Conservation (phyloP, 2,329 filamentous ascomycete genomes). For the Neonectria hederae region DNA sequence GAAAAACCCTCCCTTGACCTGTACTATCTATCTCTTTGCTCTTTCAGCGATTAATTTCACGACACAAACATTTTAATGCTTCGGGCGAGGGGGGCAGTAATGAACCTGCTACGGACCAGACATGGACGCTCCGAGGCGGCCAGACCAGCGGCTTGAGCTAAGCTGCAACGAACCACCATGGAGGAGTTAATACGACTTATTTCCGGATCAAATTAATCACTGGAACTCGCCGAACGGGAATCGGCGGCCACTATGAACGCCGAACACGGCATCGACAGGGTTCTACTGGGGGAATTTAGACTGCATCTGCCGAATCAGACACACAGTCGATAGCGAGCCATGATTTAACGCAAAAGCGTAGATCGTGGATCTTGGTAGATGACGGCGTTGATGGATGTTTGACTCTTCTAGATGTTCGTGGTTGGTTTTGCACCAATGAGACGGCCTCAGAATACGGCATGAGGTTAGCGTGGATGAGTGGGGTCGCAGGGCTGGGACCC, state of each 20-base stretch:
- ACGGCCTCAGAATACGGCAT: conserved; percentile 20
- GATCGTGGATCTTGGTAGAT: conserved; percentile 3
- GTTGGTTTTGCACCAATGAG: conserved; percentile 12
- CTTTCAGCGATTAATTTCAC: conserved; percentile 8
- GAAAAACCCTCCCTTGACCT: conserved; percentile 5
- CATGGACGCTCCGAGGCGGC: conserved; percentile 4
- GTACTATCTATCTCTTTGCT: conserved; percentile 4
- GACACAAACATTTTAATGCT: conserved; percentile 8
- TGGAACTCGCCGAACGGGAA: background rate
- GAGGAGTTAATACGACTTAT: conserved; percentile 19
- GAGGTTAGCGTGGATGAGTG: conserved; percentile 17
- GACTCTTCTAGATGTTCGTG: background rate
- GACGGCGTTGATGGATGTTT: conserved; percentile 2
- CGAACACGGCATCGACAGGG: background rate
- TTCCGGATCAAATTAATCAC: background rate
- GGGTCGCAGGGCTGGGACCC: conserved; percentile 1
- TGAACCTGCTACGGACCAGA: conserved; percentile 13
- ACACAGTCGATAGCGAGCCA: background rate
- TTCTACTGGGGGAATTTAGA: background rate
- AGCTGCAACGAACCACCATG: conserved; percentile 5
- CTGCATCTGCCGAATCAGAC: background rate
- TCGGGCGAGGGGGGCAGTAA: conserved; percentile 10
- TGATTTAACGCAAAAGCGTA: background rate
- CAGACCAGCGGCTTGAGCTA: conserved; percentile 7
- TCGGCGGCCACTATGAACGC: background rate